These are phyloP conservation scores for Vachellia pachyceras DNA, from an alignment of 306 rosid genomes.

Conservation along the genomic window DNA sequence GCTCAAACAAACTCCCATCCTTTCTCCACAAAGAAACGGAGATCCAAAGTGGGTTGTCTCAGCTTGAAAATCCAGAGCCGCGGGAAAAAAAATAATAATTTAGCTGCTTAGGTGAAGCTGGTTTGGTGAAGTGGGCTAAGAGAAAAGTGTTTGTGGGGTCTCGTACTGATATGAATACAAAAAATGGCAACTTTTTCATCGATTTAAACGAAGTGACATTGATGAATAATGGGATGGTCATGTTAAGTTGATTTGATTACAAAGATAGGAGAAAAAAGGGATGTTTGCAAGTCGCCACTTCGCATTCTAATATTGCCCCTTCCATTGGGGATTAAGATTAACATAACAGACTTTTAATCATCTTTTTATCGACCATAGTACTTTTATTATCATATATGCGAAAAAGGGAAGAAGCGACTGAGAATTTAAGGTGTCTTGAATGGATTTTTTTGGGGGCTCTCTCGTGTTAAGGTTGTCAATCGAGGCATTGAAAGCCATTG, in stretches of 20 bases:
- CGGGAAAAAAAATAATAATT: background rate
- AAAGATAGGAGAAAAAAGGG: background rate
- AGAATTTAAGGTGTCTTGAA: background rate
- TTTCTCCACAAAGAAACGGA: background rate
- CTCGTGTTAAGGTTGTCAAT: background rate
- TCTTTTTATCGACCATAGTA: background rate
- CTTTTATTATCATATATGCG: background rate
- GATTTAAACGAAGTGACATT: background rate
- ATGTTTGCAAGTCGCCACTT: conserved; percentile 31
- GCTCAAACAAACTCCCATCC: conserved; percentile 49
- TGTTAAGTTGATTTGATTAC: background rate
- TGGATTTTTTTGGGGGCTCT: background rate
- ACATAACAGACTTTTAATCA: background rate
- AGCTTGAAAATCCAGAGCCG: background rate
- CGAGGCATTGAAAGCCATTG: background rate
- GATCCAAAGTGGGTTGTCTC: background rate
- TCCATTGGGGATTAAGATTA: background rate
- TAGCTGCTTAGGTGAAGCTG: conserved; percentile 32
- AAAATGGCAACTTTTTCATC: background rate
- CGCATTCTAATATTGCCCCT: background rate
- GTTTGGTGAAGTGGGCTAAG: conserved; percentile 39
- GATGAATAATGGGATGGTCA: background rate
- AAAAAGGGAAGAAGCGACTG: background rate
- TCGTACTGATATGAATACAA: background rate
- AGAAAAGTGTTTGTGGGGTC: background rate